Base-by-base conservation (phyloP, 2,329 filamentous ascomycete species). In the Botrytis fragariae region DNA sequence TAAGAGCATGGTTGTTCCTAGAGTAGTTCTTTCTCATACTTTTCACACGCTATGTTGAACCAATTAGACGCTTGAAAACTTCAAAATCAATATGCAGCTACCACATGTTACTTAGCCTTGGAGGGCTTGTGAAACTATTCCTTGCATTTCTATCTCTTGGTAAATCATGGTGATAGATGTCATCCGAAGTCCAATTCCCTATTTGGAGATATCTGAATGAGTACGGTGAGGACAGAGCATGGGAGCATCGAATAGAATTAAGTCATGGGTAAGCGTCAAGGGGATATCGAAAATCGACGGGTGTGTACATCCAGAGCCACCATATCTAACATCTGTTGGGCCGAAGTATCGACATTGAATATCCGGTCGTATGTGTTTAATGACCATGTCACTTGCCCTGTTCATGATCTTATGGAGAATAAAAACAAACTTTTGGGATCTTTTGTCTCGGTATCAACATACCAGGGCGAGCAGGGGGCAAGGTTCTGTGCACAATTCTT, bases 371-470 rank as follows among this genome's bases (percentile, higher is more conserved):
- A 57, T 25, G 65, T 39, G 45, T 54, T 54, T 14, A 39, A 42
- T 42, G 65, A 57, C 65, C 65, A 68, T 57, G 65, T 68, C 65
- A 68, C 48, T 57, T 54, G 37, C 48, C 65, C 18, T 42, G 65
- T 42, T 42, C 54, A 57, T 68, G 65, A 68, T 54, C 64, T 22
- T 29, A 42, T 39, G 25, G 25, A 37, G 48, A 67, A 67, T 37
- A 14, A 42, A n/a, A 39, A 57, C n/a, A 29, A 42, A 42, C 25
- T 68, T 54, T 68, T 54, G 18, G 35, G n/a, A 48, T 20, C 37
- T 68, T 51, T 22, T 42, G 64, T 68, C 25, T 65, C 63, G 44
- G 29, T 65, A 65, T 25, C 35, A n/a, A 37, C 18, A 18, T 25
- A 32, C 29, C 12, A 64, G 42, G 29, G 42, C 64, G 12, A 54